Base-by-base conservation (phyloP, 345 rosid species). In the Atalantia buxifolia region DNA sequence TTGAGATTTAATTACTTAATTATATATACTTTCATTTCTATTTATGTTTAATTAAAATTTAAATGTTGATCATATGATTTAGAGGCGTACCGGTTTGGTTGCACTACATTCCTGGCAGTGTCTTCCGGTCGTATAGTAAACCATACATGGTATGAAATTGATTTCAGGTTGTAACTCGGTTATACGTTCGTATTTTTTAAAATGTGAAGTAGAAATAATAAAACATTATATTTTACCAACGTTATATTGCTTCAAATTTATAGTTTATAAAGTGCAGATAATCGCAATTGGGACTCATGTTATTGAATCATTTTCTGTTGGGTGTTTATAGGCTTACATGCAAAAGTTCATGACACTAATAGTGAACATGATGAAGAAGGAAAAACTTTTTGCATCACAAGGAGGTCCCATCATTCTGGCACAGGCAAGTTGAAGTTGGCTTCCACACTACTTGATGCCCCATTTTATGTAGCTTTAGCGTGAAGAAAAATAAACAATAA, bases 371-470 rank as follows among this genome's bases (percentile, higher is more conserved):
- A 88, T 94, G 98, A 92, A 91, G 87, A 75, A 88, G 73, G 97
- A 96, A 87, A 92, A 92, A 86, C 92, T 96, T 78, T 96, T 94
- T 73, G 95, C 97, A 77, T 89, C 94, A 14, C 99, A 94, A 69
- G 99, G 98, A 74, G 99, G 99, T 79, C 98, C 99, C 61, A 94
- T 96, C 75, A 94, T 96, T 85, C 76, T 96, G 82, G 83, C 99
- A 66, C 99, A 96, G 97, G 99, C 78, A 85, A 45, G 50, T 45
- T 53, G 12, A 0, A 19, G 50, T 45, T 33, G 21, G 21, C 31
- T 12, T 33, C 25, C 27, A 40, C 22, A 55, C 18, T 59, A 56
- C 31, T 33, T 24, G 14, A n/a, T 55, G 55, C 24, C 45, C 38
- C 50, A 35, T 57, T 72, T 72, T n/a, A 57, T 59, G 50, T 45